phyloP scores from a whole-genome alignment of 2,329 filamentous ascomycete species.

The Aureobasidium musti region DNA sequence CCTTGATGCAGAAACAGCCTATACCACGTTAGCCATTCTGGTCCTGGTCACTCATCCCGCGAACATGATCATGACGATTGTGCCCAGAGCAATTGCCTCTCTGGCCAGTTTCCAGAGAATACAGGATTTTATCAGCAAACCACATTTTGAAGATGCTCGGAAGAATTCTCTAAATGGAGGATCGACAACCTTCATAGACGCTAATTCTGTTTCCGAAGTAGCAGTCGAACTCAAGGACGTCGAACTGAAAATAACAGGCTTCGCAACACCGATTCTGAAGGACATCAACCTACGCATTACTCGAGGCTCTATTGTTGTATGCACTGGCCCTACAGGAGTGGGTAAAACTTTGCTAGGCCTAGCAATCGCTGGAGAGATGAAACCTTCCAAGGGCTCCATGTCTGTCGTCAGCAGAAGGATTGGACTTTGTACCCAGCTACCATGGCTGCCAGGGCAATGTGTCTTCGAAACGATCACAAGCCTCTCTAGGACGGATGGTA shows the following conservation, averaged over 20 bases:
- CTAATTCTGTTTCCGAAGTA: too few relatives aligned
- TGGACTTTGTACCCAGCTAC: constrained; percentile 32
- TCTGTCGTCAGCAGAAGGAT: background rate
- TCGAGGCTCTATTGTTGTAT: constrained; percentile 49
- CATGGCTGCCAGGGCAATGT: constrained; percentile 79
- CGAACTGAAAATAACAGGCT: background rate
- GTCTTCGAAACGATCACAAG: constrained; percentile 78
- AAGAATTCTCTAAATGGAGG: constrained; percentile 39
- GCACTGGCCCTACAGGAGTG: constrained; percentile 54
- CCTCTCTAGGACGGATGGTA: constrained; percentile 45
- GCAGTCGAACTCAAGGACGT: constrained; percentile 4
- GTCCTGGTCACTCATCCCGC: constrained; percentile 28
- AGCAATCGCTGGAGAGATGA: constrained; percentile 37
- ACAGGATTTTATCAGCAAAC: constrained; percentile 46
- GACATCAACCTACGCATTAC: constrained; percentile 46
- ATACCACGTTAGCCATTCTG: constrained; percentile 25
- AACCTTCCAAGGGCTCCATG: background rate
- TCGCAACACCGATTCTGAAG: background rate
- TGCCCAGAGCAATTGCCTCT: constrained; percentile 12
- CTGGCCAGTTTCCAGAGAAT: constrained; percentile 51
- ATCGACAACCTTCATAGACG: background rate
- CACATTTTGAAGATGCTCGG: background rate
- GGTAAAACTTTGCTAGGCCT: constrained; percentile 56
- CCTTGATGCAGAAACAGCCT: constrained; percentile 26
- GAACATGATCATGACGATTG: constrained; percentile 29